Percentiles rank a stretch among this genome's conserved stretches.
phyloP scores from a whole-genome alignment of 257 asterid genomes.

The Rehmannia glutinosa region DNA sequence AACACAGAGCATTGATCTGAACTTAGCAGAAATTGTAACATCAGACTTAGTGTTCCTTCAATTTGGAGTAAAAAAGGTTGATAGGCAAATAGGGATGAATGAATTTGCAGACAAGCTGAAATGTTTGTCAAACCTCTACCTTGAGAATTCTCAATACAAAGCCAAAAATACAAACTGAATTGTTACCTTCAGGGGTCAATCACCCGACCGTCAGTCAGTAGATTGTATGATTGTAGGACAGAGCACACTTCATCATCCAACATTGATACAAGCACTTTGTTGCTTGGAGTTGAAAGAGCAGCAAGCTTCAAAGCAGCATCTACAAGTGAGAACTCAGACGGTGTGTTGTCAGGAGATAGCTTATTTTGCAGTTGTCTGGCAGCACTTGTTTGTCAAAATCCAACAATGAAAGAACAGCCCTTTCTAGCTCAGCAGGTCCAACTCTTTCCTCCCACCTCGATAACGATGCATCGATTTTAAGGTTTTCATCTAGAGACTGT shows the following conservation, averaged over 20 bases:
- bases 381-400: constrained; percentile 86
- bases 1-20: background rate
- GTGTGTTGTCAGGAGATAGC: constrained; percentile 72
- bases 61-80: background rate
- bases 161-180: constrained; percentile 2
- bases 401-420: constrained; percentile 92
- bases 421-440: constrained; percentile 80
- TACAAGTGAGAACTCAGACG: constrained; percentile 64
- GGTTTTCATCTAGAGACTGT: constrained; percentile 56
- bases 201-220: constrained; percentile 43
- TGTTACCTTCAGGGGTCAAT: constrained; percentile 85
- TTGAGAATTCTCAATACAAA: constrained; percentile 6
- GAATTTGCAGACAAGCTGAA: constrained; percentile 10
- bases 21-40: constrained; percentile 15
- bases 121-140: background rate
- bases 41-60: background rate
- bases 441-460: constrained; percentile 96
- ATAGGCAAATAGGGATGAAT: constrained; percentile 6
- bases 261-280: constrained; percentile 35
- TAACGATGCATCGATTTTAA: constrained; percentile 60
- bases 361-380: constrained; percentile 92
- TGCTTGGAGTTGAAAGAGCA: constrained; percentile 66
- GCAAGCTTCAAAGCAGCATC: constrained; percentile 88
- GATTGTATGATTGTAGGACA: constrained; percentile 47
- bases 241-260: constrained; percentile 59